Base-by-base conservation (phyloP, 257 asterid species). In the Ilex asprella region DNA sequence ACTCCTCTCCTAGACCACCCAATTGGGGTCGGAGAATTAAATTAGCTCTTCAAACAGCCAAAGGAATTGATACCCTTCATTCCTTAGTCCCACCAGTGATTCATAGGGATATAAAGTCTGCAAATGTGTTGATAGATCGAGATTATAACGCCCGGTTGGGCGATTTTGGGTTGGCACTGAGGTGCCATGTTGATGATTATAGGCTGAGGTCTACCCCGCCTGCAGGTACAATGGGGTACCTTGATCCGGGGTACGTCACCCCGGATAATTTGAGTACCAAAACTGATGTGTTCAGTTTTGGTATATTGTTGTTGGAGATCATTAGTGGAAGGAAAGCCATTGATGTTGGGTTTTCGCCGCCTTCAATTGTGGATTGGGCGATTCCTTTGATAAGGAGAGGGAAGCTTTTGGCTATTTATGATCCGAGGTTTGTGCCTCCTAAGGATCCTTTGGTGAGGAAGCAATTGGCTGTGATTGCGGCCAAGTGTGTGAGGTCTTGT, bases 161-260 rank as follows among this genome's bases (percentile, higher is more conserved):
- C 13, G 97, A 89, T 86, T 89, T 89, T 16, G 97, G 97, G 57
- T 61, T 89, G 61, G 94, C 97, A 0, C 72, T 89, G 66, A 72
- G 91, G 68, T 84, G 97, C 47, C 74, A 71, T 63, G 82, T 69
- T 43, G 91, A 86, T 67, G 86, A 78, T 67, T 81, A 49, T 63
- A 77, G 81, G 62, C 64, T 89, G 61, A 89, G 76, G 70, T 84
- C 95, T 52, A 86, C 95, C 60, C 97, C 97, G 9, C 97, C 97
- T 15, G 95, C 97, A 5, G 97, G 97, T 49, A 86, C 95, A 13
- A 84, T 89, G 95, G 97, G 97, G n/a, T 89, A 86, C 70, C 74
- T 89, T 65, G 97, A 89, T 71, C 97, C 97, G 47, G 65, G 84
- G 49, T 89, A 89, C 72, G 85, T 84, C 1, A 89, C 95, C 61